phyloP scores from a whole-genome alignment of 495 filamentous ascomycete species.

The Talaromyces liani region DNA sequence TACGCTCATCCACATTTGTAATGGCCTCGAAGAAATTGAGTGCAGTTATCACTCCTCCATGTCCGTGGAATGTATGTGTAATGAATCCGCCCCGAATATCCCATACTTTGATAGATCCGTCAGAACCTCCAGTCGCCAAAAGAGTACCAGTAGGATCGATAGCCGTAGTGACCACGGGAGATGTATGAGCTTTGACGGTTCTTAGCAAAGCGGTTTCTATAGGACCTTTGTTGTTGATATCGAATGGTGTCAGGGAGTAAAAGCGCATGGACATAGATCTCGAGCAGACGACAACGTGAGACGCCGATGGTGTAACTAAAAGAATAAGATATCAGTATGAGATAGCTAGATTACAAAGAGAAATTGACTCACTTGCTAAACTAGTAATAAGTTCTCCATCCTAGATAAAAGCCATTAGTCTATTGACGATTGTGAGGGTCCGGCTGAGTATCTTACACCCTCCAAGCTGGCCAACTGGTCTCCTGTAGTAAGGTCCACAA shows the following conservation, averaged over 20 bases:
- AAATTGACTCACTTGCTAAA: constrained; percentile 54
- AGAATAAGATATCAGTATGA: constrained; percentile 3
- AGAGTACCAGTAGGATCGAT: constrained; percentile 83
- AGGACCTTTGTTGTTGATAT: constrained; percentile 34
- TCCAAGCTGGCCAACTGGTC: constrained; percentile 78
- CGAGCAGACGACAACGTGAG: constrained; percentile 84
- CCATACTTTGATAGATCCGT: constrained; percentile 93
- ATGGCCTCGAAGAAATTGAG: constrained; percentile 79
- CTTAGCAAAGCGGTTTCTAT: constrained; percentile 63
- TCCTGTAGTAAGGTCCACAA: constrained; percentile 80
- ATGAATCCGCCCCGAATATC: constrained; percentile 86
- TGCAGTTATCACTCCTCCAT: constrained; percentile 82
- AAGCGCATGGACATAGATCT: constrained; percentile 91
- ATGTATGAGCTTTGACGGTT: constrained; percentile 81
- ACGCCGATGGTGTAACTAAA: constrained; percentile 76
- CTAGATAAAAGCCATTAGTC: constrained; percentile 37
- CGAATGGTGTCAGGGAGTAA: constrained; percentile 60
- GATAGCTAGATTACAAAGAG: not conserved
- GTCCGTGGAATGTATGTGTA: constrained; percentile 92
- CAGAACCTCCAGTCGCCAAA: constrained; percentile 83
- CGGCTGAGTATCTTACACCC: constrained; percentile 51
- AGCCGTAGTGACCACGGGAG: constrained; percentile 77
- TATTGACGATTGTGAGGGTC: constrained; percentile 3
- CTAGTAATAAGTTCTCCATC: constrained; percentile 91
- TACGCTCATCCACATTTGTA: not conserved